Evolutionary conservation across 768 basidiomycete genomes (phyloP), one percentile per base, ranked within the genome.

Genomic region (Rhizopogon rudus): DNA sequence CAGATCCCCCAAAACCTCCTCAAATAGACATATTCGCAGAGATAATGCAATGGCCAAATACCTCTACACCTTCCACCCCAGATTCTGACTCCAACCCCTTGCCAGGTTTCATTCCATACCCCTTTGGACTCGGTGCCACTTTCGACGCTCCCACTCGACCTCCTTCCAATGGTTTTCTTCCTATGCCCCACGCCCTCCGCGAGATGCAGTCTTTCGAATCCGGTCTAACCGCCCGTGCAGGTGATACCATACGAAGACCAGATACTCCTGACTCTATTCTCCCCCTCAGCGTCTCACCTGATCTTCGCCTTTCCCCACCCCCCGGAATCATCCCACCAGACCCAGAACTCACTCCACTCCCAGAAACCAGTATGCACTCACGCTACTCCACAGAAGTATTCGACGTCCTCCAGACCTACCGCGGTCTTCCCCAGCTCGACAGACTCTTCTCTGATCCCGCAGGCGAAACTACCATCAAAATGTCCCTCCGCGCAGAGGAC

Each of bases 191-290:
- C 4, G 74, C 76, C 42, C 67, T 93, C n/a, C 85, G 90, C 22
- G 87, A 86, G 66, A 88, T 92, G 86, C 89, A 92, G 60, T 90
- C 88, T 0, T 93, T 93, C 64, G 91, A 93, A 60, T 92, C 90
- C 4, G 84, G 84, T 1, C 67, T 88, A 39, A 93, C 91, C 0
- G 90, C 88, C 0, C 80, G 83, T 22, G 87, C 87, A 46, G 77
- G 65, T 14, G 68, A 71, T 52, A 62, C 63, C 54, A 55, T 61
- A 51, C 65, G 57, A 43, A 61, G 55, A 5, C n/a, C 35, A 41
- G 44, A 54, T 13, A 52, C 51, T 8, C 37, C 61, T 0, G 59
- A 67, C 14, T 55, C 54, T 5, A 52, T 61, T 22, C 54, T 5
- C 0, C 57, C 57, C 0, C 44, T 51, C 28, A 8, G 35, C 14